These are phyloP conservation scores for Cyclotella atomus DNA, from an alignment of 108 stramenopile genomes.

Conservation along the genomic window DNA sequence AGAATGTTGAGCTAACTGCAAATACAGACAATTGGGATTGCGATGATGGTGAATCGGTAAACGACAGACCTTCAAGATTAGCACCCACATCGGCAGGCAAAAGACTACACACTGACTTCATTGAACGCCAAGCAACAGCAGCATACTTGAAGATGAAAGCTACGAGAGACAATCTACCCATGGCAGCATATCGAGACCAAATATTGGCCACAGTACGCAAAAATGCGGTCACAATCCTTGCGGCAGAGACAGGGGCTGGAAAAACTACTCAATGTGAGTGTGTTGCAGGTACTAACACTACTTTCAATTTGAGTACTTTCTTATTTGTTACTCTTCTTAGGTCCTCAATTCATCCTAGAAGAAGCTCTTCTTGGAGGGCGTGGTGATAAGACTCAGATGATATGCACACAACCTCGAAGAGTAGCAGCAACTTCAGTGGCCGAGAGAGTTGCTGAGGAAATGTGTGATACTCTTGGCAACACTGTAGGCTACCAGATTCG, in stretches of 20 bases:
- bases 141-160: conserved; percentile 51
- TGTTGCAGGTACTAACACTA: no score
- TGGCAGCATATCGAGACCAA: conserved; percentile 48
- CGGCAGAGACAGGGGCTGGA: conserved; percentile 79
- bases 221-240: conserved; percentile 65
- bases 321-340: no score
- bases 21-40: conserved; percentile 21
- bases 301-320: no score
- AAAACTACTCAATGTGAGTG: conserved; percentile 63
- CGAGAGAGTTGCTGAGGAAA: conserved; percentile 77
- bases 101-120: conserved; percentile 42
- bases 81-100: conserved; percentile 18
- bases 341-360: conserved; percentile 86
- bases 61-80: neutral
- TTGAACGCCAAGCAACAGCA: conserved; percentile 33
- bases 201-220: conserved; percentile 54
- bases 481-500: conserved; percentile 94
- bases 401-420: conserved; percentile 82
- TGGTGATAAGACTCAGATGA: conserved; percentile 65
- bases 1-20: neutral
- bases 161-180: conserved; percentile 58
- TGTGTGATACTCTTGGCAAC: conserved; percentile 63
- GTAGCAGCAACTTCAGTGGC: conserved; percentile 81
- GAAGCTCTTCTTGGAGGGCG: conserved; percentile 55
- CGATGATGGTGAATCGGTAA: neutral